Percentiles rank a stretch among this genome's conserved stretches.
Conservation (phyloP, 352 stramenopile genomes). For the Phytophthora melonis region DNA sequence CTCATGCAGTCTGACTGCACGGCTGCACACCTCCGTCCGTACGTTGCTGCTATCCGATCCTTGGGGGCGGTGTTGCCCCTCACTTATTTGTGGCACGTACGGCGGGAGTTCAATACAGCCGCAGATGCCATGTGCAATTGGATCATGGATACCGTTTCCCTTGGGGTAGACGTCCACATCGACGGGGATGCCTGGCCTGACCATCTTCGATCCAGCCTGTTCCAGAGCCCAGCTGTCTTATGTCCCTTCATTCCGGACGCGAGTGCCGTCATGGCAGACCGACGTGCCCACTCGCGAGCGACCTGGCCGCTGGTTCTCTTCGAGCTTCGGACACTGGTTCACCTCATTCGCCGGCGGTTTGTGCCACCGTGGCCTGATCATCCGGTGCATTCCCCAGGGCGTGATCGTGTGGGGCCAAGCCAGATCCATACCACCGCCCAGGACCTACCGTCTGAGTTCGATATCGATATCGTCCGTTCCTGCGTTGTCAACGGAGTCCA, state of each 20-base stretch:
- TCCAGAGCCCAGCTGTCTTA: background rate
- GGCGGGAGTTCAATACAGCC: slow-evolving; percentile 1
- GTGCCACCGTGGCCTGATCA: background rate
- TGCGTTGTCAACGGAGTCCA: background rate
- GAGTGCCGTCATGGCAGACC: background rate
- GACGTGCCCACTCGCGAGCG: background rate
- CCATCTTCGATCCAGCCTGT: background rate
- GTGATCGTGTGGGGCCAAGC: background rate
- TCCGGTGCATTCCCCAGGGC: background rate
- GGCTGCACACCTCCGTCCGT: too few species aligned
- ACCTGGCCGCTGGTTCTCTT: slow-evolving; percentile 18
- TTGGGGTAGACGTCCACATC: background rate
- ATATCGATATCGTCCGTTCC: background rate
- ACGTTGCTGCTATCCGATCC: too few species aligned
- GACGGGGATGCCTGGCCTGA: background rate
- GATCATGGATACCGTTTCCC: slow-evolving; percentile 19
- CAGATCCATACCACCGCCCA: background rate
- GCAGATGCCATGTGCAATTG: slow-evolving; percentile 31
- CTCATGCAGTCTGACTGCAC: too few species aligned
- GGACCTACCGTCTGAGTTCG: background rate
- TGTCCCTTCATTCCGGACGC: background rate
- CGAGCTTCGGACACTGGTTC: background rate
- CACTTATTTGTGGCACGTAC: slow-evolving; percentile 10
- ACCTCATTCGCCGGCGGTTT: slow-evolving; percentile 3
- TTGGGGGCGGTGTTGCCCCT: background rate